Conservation (phyloP, 495 filamentous ascomycete species). For the Aspergillus diversus region DNA sequence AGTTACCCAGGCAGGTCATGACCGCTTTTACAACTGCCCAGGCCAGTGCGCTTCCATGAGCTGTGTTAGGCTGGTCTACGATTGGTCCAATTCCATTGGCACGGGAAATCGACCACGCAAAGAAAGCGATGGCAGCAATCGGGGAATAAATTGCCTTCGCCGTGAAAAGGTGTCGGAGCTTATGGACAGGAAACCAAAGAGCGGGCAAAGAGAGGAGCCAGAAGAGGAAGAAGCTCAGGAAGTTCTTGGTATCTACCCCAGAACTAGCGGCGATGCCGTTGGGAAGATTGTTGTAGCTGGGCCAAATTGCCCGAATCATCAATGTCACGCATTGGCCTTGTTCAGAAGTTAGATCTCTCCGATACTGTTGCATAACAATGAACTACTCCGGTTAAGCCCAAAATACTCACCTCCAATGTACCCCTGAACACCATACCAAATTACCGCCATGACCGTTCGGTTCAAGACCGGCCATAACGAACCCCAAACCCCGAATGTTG, state of each 20-base stretch:
- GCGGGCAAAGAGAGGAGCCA: slow-evolving; percentile 81
- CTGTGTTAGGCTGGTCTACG: slow-evolving; percentile 66
- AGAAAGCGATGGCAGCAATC: slow-evolving; percentile 80
- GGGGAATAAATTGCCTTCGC: slow-evolving; percentile 89
- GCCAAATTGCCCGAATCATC: slow-evolving; percentile 86
- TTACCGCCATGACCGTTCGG: slow-evolving; percentile 81
- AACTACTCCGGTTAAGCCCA: neutral
- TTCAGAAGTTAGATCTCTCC: slow-evolving; percentile 12
- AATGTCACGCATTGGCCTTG: slow-evolving; percentile 72
- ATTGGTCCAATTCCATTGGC: slow-evolving; percentile 88
- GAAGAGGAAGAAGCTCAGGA: slow-evolving; percentile 81
- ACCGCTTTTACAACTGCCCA: slow-evolving; percentile 85
- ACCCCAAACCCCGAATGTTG: slow-evolving; percentile 86
- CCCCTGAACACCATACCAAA: slow-evolving; percentile 78
- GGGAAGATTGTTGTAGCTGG: slow-evolving; percentile 63
- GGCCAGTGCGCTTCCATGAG: slow-evolving; percentile 68
- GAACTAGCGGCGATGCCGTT: slow-evolving; percentile 67
- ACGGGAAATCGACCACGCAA: slow-evolving; percentile 85
- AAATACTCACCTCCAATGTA: slow-evolving; percentile 72
- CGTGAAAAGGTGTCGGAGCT: slow-evolving; percentile 83
- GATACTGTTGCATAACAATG: neutral
- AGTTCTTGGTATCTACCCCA: slow-evolving; percentile 77
- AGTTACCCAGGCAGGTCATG: slow-evolving; percentile 92
- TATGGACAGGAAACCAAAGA: slow-evolving; percentile 71
- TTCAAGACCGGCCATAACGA: slow-evolving; percentile 91